Conservation (phyloP, 306 rosid genomes). For the Purshia tridentata region DNA sequence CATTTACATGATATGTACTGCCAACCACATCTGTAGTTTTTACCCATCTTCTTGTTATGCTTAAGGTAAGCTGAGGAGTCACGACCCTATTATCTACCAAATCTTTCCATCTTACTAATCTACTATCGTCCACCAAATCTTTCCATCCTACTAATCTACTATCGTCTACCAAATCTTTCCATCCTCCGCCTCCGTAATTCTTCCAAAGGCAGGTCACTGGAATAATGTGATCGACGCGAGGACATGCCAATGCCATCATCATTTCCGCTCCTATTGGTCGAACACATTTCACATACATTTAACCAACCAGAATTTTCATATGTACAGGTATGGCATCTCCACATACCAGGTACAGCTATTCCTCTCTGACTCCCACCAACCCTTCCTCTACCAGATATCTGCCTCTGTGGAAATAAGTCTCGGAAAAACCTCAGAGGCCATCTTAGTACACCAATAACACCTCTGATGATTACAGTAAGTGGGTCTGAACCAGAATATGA, state of each 20-base stretch:
- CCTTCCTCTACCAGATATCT: constrained; percentile 61
- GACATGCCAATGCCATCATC: constrained; percentile 23
- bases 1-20: background rate
- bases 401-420: constrained; percentile 30
- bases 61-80: background rate
- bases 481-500: constrained; percentile 53
- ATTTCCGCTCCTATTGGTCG: constrained; percentile 36
- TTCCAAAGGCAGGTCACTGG: constrained; percentile 42
- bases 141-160: constrained; percentile 38
- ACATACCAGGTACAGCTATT: constrained; percentile 31
- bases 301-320: constrained; percentile 55
- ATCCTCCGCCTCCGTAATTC: constrained; percentile 65
- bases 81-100: constrained; percentile 34
- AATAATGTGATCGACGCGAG: constrained; percentile 17
- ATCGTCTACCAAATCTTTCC: constrained; percentile 54
- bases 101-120: constrained; percentile 75
- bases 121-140: constrained; percentile 68
- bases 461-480: constrained; percentile 37
- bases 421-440: constrained; percentile 50
- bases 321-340: constrained; percentile 81
- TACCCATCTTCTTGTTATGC: background rate
- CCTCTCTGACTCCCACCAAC: constrained; percentile 41
- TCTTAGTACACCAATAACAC: constrained; percentile 36
- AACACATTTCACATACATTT: constrained; percentile 77
- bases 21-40: background rate